A percentile compares a stretch with the other conserved stretches of the same genome.
Conservation (phyloP, 768 basidiomycete species). For the Kwoniella europaea region DNA sequence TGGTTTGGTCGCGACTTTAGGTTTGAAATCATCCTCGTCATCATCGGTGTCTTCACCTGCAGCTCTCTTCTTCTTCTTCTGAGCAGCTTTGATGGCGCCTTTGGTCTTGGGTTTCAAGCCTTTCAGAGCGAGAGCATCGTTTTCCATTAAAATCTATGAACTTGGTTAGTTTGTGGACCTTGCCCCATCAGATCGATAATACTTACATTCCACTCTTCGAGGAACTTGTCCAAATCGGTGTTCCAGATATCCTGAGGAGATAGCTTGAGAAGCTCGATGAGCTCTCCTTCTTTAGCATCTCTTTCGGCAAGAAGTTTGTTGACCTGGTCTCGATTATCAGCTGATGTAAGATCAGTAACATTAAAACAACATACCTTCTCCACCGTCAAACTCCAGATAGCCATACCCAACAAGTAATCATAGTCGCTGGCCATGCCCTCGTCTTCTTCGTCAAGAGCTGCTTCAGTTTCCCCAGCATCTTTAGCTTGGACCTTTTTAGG, state of each 20-base stretch:
- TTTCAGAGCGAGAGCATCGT: constrained; percentile 62
- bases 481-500: constrained; percentile 76
- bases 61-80: constrained; percentile 59
- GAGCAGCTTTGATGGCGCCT: constrained; percentile 61
- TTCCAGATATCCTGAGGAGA: constrained; percentile 88
- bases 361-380: constrained; percentile 71
- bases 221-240: constrained; percentile 79
- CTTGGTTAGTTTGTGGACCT: background rate
- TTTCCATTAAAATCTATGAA: constrained; percentile 49
- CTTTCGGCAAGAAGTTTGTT: constrained; percentile 80
- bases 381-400: constrained; percentile 90
- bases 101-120: constrained; percentile 65
- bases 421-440: constrained; percentile 67
- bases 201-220: constrained; percentile 82
- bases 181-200: background rate
- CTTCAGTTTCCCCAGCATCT: constrained; percentile 70
- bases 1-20: constrained; percentile 61
- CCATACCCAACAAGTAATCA: constrained; percentile 93
- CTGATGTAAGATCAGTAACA: background rate
- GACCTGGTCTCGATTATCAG: constrained; percentile 64
- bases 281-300: constrained; percentile 78
- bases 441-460: constrained; percentile 65
- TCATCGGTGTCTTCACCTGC: constrained; percentile 55
- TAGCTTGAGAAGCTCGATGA: constrained; percentile 75
- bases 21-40: constrained; percentile 67